phyloP scores from a whole-genome alignment of 2,329 filamentous ascomycete genomes.

The Cladosporium sp. region DNA sequence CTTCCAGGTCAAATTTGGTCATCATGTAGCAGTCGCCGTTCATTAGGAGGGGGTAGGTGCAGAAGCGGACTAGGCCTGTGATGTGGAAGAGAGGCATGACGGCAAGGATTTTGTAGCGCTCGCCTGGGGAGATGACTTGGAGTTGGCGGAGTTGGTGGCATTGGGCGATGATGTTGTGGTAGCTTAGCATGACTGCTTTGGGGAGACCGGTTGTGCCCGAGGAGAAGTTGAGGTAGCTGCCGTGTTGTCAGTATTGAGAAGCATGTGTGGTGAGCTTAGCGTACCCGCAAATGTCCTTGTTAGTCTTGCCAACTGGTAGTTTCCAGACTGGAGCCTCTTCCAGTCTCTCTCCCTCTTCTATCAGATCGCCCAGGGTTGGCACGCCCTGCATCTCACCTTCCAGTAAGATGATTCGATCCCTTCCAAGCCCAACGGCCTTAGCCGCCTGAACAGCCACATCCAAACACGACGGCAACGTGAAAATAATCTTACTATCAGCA shows the following conservation, averaged over 20 bases:
- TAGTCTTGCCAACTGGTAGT: constrained; percentile 47
- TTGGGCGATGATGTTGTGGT: constrained; percentile 53
- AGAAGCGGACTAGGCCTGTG: constrained; percentile 56
- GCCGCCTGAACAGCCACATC: constrained; percentile 51
- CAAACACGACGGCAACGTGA: constrained; percentile 51
- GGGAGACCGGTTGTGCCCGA: constrained; percentile 43
- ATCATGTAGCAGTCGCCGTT: constrained; percentile 61
- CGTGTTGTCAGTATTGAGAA: neutral
- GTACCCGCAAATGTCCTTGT: constrained; percentile 42
- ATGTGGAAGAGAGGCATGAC: constrained; percentile 59
- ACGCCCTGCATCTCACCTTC: neutral
- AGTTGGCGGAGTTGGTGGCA: constrained; percentile 53
- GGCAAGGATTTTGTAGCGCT: constrained; percentile 46
- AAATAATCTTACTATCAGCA: constrained; percentile 51
- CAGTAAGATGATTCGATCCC: constrained; percentile 6
- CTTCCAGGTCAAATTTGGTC: constrained; percentile 55
- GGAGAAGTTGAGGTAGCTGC: constrained; percentile 46
- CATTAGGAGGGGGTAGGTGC: constrained; percentile 57
- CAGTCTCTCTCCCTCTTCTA: constrained; percentile 32
- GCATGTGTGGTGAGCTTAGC: neutral
- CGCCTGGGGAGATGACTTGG: constrained; percentile 41
- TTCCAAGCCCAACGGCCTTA: constrained; percentile 34
- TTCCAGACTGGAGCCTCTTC: constrained; percentile 38
- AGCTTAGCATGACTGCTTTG: constrained; percentile 47
- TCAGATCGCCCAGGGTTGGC: constrained; percentile 28